Base-by-base conservation (phyloP, 1,284 basidiomycete species). In the Meira nashicola region DNA sequence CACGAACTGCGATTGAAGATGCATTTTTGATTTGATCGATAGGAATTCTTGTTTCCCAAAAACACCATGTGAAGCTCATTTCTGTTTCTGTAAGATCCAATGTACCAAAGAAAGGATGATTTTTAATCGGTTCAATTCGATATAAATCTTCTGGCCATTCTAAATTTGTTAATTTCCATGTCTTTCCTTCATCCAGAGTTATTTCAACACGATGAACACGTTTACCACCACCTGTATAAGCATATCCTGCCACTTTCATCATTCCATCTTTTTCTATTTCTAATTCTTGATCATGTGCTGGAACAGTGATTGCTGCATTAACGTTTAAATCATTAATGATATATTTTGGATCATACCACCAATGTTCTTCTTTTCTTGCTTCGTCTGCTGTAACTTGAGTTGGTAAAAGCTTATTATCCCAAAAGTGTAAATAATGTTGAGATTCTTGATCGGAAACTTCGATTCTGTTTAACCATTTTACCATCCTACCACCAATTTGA, bases 341-440 rank as follows among this genome's bases (percentile, higher is more conserved):
- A 55, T 76, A 85, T 78, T 80, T 83, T 25, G 82, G 83, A 66
- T 87, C 84, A 63, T 85, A 83, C 86, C 86, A 87, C 84, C 84
- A 86, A 11, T 83, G 73, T 43, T 81, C 80, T 66, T 86, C 83
- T 1, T 79, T 80, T 19, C 84, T 78, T 10, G 85, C 86, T 70
- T 83, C 81, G 52, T 85, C 85, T 0, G 85, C 82, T 39, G 80
- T 80, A 1, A 87, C 68, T 54, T 83, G 80, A 38, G 81, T 84
- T 4, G 86, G 86, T 7, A 87, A 79, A 7, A 87, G 81, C 66
- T 85, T 86, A 79, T 87, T 87, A 70, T 87, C 86, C 74, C 83
- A 62, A 59, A 67, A 66, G 59, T 67, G 66, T 48, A 70, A 66
- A 50, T 53, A 53, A 28, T 87, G 85, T 56, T 86, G 83, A 47